Evolutionary conservation across 257 asterid species (phyloP).

Genomic region (Orobanche coerulescens): DNA sequence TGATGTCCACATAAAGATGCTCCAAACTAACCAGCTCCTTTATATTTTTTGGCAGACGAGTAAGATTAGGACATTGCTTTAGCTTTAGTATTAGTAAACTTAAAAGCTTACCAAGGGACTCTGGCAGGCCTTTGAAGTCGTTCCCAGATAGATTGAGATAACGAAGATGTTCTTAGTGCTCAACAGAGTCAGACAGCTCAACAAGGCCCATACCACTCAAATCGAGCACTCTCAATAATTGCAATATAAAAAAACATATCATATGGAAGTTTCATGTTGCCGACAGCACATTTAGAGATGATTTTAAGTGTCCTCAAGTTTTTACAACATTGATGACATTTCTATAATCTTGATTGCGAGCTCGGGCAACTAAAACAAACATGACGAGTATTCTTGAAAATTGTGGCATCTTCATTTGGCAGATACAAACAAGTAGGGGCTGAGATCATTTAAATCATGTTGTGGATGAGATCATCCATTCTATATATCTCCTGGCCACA

Average conservation of each 20-base stretch:
- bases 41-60: constrained; percentile 22
- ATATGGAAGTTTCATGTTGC: constrained; percentile 14
- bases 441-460: not conserved
- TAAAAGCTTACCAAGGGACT: constrained; percentile 26
- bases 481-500: not conserved
- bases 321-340: not conserved
- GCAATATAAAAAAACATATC: constrained; percentile 28
- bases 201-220: constrained; percentile 30
- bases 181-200: constrained; percentile 27
- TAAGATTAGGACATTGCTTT: constrained; percentile 19
- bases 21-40: constrained; percentile 27
- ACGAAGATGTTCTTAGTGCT: constrained; percentile 34
- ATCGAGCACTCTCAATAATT: constrained; percentile 32
- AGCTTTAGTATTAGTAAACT: constrained; percentile 32
- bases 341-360: not conserved
- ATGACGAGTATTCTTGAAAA: not conserved
- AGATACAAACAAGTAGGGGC: not conserved
- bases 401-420: not conserved
- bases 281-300: not conserved
- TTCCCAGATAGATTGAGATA: constrained; percentile 38
- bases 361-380: not conserved
- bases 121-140: constrained; percentile 24
- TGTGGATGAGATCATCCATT: not conserved
- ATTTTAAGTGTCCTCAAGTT: not conserved
- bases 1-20: constrained; percentile 23